Evolutionary conservation across 2,329 filamentous ascomycete genomes (phyloP), one percentile per base, ranked within the genome.

Genomic region (Ilyonectria sp.): DNA sequence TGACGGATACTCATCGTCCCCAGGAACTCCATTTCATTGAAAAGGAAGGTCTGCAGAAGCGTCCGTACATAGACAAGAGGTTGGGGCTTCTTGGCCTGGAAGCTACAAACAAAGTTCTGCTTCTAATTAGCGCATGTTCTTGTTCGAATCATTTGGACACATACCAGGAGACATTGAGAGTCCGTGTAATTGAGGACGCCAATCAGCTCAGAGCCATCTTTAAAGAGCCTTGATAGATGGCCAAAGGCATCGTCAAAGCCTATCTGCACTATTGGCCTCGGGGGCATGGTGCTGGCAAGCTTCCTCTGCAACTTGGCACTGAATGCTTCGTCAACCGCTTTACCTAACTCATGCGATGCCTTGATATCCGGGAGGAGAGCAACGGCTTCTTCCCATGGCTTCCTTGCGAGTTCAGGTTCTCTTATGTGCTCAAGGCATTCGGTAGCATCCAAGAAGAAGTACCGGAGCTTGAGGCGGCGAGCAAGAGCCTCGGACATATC

Each of bases 211-310:
- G 89, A 83, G 2, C 91, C 92, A 79, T 97, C 94, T 63, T 88
- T 84, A 68, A 92, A 93, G 31, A 98, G 82, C 50, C 90, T 89
- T 63, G 87, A 87, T 69, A 98, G 86, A 72, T 93, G 91, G 21
- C 82, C 82, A 69, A 92, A 88, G 0, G 94, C 93, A 74, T 94
- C 91, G 15, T 91, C 88, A 72, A 93, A 92, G 29, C 88, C 89
- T 3, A 95, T 84, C 60, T 94, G 87, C 11, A 98, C 93, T 74
- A 98, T 95, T 0, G 95, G 95, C 9, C 95, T 89, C 8, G 96
- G 96, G 4, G 96, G 96, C 75, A 98, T 95, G 0, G 94, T 98
- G 73, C 94, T 98, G 1, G 96, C 95, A 35, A 99, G 86, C 69
- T 92, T 92, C n/a, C 95, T 89, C 78, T 99, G 96, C 43, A 98